phyloP scores from a whole-genome alignment of 495 filamentous ascomycete genomes.

The Immersiella caudata region DNA sequence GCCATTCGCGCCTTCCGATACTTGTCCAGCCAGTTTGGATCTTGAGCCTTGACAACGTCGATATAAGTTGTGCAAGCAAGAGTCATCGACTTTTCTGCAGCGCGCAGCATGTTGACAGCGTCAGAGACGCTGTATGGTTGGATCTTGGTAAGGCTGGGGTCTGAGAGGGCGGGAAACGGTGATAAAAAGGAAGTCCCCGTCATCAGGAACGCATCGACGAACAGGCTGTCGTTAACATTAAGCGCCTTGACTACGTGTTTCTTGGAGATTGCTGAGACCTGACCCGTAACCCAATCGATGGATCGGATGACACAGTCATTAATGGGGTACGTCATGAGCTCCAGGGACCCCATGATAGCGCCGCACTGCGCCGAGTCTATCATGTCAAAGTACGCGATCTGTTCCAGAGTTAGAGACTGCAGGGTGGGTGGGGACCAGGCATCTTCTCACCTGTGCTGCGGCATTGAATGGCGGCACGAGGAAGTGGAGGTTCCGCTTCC shows the following conservation, averaged over 20 bases:
- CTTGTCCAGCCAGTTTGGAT: slow-evolving; percentile 77
- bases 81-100: slow-evolving; percentile 62
- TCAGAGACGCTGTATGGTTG: slow-evolving; percentile 64
- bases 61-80: slow-evolving; percentile 68
- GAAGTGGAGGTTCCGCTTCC: slow-evolving; percentile 70
- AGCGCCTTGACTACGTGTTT: slow-evolving; percentile 69
- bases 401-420: slow-evolving; percentile 27
- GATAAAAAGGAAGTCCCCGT: slow-evolving; percentile 79
- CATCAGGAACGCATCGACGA: slow-evolving; percentile 82
- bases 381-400: slow-evolving; percentile 84
- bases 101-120: slow-evolving; percentile 71
- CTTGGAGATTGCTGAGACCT: slow-evolving; percentile 73
- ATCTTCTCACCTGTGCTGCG: slow-evolving; percentile 70
- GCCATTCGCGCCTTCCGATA: slow-evolving; percentile 82
- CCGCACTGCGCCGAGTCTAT: slow-evolving; percentile 69
- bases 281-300: slow-evolving; percentile 68
- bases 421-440: slow-evolving; percentile 12
- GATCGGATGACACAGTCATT: slow-evolving; percentile 75
- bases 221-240: slow-evolving; percentile 68
- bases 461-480: slow-evolving; percentile 89
- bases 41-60: slow-evolving; percentile 68
- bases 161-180: slow-evolving; percentile 73
- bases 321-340: slow-evolving; percentile 83
- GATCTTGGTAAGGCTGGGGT: slow-evolving; percentile 45
- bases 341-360: slow-evolving; percentile 81